Base-by-base conservation (phyloP, 106 monocot genomes). In the Phalaenopsis aphrodite region DNA sequence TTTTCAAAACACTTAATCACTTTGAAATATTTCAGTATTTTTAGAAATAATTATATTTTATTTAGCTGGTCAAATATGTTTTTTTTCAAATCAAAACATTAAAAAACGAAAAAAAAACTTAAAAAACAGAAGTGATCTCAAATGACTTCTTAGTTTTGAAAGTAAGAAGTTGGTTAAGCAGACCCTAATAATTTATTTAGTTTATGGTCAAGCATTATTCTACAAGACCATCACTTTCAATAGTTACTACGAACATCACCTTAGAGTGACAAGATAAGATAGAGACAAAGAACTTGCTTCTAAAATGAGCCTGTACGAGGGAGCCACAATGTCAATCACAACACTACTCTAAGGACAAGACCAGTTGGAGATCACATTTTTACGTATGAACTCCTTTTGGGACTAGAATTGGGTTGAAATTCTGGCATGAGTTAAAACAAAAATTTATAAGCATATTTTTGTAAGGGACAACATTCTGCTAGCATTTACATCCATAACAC, bases 341-440 rank as follows among this genome's bases (percentile, higher is more conserved):
- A 82, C 83, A 72, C 84, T 55, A 17, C 78, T 81, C 97, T 94
- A 98, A n/a, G 94, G 97, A 47, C 97, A 94, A 76, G 84, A 69
- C 97, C 97, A 98, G 8, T 74, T 65, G 8, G 58, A 52, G 68
- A 48, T 68, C 64, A 55, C 45, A 11, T 42, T 61, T 37, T 41
- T 72, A 57, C n/a, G n/a, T 45, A 24, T 42, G 10, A 75, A 41
- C 19, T 49, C 69, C 58, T 68, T 71, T 38, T 11, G 41, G 55
- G 80, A 79, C 15, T 81, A 64, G 42, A 9, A 80, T 76, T 85
- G 58, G 46, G 49, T 43, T 78, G 84, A 79, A 74, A 9, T 66
- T 83, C 91, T 94, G 89, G 64, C 30, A 80, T 77, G 41, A 79
- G 12, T 75, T 24, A 38, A 37, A 1, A 80, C 3, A 55, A 7